These are phyloP conservation scores for Podila verticillata DNA, from an alignment of 192 early-diverging fungal species.

Conservation along the genomic window DNA sequence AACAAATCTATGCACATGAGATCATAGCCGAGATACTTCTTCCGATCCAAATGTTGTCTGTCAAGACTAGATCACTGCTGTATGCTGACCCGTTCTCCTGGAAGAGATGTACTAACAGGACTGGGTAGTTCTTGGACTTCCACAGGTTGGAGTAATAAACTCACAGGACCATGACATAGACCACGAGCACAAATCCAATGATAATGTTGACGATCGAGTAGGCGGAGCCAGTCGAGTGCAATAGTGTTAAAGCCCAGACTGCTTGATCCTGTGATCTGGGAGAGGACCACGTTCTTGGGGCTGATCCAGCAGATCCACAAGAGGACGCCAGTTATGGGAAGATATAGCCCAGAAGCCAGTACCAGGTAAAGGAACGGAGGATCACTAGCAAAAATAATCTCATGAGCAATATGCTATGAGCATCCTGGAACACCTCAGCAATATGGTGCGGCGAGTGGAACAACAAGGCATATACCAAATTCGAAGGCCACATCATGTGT, in stretches of 20 bases:
- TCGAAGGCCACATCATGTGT: slow-evolving; percentile 85
- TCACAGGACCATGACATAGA: slow-evolving; percentile 58
- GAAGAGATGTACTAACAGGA: slow-evolving; percentile 1
- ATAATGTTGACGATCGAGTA: slow-evolving; percentile 56
- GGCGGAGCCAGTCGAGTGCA: slow-evolving; percentile 66
- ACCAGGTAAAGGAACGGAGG: slow-evolving; percentile 55
- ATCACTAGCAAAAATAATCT: slow-evolving; percentile 65
- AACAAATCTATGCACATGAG: slow-evolving; percentile 43
- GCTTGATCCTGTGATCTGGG: slow-evolving; percentile 49
- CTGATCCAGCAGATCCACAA: slow-evolving; percentile 59
- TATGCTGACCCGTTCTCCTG: too few species aligned
- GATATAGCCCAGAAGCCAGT: slow-evolving; percentile 63
- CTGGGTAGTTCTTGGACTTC: slow-evolving; percentile 50
- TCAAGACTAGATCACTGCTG: too few species aligned
- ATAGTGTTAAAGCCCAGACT: slow-evolving; percentile 62
- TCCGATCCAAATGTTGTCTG: slow-evolving; percentile 3
- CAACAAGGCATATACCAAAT: slow-evolving; percentile 73
- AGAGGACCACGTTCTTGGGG: slow-evolving; percentile 36
- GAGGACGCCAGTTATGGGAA: slow-evolving; percentile 51
- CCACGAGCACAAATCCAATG: slow-evolving; percentile 55
- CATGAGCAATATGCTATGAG: slow-evolving; percentile 48
- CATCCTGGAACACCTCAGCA: slow-evolving; percentile 9
- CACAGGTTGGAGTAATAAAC: slow-evolving; percentile 57
- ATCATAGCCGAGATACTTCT: slow-evolving; percentile 36
- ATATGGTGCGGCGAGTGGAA: slow-evolving; percentile 75